These are phyloP conservation scores for Colletotrichum lupini DNA, from an alignment of 2,329 filamentous ascomycete genomes.

Conservation along the genomic window DNA sequence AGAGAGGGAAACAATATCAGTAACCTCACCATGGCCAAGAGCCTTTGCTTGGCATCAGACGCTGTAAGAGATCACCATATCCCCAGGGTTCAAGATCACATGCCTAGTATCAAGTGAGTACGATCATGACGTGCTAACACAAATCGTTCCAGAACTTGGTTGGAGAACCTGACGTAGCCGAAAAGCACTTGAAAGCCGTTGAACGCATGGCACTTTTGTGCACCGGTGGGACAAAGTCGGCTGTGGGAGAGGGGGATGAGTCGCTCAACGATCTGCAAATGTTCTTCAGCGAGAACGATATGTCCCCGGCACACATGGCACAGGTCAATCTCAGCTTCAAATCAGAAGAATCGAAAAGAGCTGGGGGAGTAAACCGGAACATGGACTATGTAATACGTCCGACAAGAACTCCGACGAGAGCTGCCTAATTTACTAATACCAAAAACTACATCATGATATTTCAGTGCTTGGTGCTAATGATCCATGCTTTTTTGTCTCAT, in stretches of 20 bases:
- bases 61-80: conserved; percentile 7
- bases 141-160: neutral
- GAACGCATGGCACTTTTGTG: conserved; percentile 9
- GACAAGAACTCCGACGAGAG: neutral
- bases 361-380: neutral
- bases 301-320: neutral
- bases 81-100: neutral
- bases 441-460: too few relatives aligned
- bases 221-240: neutral
- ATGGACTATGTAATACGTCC: neutral
- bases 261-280: neutral
- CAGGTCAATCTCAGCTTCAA: neutral
- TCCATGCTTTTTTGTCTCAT: neutral
- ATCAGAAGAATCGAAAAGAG: neutral
- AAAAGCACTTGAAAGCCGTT: neutral
- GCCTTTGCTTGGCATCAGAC: conserved; percentile 35
- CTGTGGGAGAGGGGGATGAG: neutral
- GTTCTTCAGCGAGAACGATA: neutral
- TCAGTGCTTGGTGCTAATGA: neutral
- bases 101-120: neutral
- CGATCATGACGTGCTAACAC: neutral
- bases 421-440: neutral
- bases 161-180: conserved; percentile 1
- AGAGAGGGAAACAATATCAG: conserved; percentile 26
- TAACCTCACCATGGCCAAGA: conserved; percentile 39